A percentile compares a stretch with the other conserved stretches of the same genome.
Evolutionary conservation across 2,329 filamentous ascomycete species (phyloP).

Genomic region (Aspergillus eucalypticola): DNA sequence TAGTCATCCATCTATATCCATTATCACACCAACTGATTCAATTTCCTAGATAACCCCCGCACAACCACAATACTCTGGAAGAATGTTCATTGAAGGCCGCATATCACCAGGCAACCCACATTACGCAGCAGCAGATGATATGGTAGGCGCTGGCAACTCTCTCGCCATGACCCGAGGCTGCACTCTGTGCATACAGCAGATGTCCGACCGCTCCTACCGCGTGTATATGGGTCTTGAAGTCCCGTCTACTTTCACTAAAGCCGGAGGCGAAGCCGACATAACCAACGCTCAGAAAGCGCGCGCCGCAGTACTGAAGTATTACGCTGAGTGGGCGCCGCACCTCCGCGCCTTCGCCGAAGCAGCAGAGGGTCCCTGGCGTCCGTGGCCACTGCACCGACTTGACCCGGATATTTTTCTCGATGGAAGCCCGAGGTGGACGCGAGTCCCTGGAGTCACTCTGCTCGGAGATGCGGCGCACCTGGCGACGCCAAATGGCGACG

Average conservation of each 20-base stretch:
- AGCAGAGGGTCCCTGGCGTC: conserved; percentile 21
- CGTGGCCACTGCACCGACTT: conserved; percentile 29
- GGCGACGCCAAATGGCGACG: conserved; percentile 31
- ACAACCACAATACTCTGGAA: conserved; percentile 37
- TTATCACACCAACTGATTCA: background rate
- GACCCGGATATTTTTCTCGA: conserved; percentile 12
- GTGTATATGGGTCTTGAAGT: conserved; percentile 23
- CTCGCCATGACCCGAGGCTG: conserved; percentile 5
- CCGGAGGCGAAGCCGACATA: background rate
- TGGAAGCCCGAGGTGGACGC: conserved; percentile 18
- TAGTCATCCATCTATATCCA: background rate
- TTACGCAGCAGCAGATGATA: conserved; percentile 25
- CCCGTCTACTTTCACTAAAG: conserved; percentile 7
- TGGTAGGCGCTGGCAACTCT: conserved; percentile 13
- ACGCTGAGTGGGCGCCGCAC: conserved; percentile 17
- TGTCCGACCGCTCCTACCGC: conserved; percentile 22
- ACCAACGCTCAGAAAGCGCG: background rate
- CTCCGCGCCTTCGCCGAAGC: conserved; percentile 20
- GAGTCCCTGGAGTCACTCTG: conserved; percentile 27
- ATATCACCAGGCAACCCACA: conserved; percentile 29
- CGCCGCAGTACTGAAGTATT: background rate
- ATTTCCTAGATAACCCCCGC: conserved; percentile 31
- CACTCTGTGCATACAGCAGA: conserved; percentile 21
- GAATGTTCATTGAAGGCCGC: conserved; percentile 32
- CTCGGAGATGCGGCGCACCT: conserved; percentile 35